These are phyloP conservation scores for Umbelopsis isabellina DNA, from an alignment of 192 early-diverging fungal genomes.

Conservation along the genomic window DNA sequence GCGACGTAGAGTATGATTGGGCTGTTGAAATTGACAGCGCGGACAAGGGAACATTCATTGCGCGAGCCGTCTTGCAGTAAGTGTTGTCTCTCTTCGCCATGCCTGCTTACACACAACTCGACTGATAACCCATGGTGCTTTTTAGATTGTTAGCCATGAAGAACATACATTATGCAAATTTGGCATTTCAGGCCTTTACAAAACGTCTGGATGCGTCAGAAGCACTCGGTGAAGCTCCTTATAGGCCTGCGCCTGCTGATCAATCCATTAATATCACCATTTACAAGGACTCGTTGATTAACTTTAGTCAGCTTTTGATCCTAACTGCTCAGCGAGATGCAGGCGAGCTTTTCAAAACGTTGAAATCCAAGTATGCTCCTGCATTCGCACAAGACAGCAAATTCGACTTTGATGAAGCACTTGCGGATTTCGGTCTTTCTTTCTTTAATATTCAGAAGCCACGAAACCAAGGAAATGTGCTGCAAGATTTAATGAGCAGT, in stretches of 20 bases:
- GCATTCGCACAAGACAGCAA: constrained; percentile 29
- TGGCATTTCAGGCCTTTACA: constrained; percentile 44
- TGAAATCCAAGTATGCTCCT: constrained; percentile 34
- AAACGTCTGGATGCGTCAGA: constrained; percentile 8
- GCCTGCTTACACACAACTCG: neutral
- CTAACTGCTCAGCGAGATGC: constrained; percentile 68
- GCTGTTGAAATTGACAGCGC: constrained; percentile 63
- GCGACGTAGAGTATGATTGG: constrained; percentile 81
- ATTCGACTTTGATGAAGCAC: constrained; percentile 47
- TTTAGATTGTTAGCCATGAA: constrained; percentile 48
- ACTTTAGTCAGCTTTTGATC: constrained; percentile 70
- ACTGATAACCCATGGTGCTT: neutral
- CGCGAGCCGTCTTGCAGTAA: constrained; percentile 83
- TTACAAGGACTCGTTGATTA: constrained; percentile 54
- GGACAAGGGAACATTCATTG: constrained; percentile 77
- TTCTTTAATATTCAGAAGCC: constrained; percentile 54
- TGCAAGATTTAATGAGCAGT: constrained; percentile 57
- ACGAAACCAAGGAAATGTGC: constrained; percentile 49
- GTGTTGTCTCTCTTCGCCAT: constrained; percentile 22
- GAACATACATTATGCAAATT: constrained; percentile 47
- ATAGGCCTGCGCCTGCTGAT: constrained; percentile 41
- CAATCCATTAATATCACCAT: constrained; percentile 46
- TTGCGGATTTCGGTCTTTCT: constrained; percentile 49
- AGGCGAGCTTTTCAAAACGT: constrained; percentile 43
- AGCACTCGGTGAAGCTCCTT: constrained; percentile 33